Evolutionary conservation across 495 filamentous ascomycete species (phyloP).

Genomic region (Aspergillus biplanus): DNA sequence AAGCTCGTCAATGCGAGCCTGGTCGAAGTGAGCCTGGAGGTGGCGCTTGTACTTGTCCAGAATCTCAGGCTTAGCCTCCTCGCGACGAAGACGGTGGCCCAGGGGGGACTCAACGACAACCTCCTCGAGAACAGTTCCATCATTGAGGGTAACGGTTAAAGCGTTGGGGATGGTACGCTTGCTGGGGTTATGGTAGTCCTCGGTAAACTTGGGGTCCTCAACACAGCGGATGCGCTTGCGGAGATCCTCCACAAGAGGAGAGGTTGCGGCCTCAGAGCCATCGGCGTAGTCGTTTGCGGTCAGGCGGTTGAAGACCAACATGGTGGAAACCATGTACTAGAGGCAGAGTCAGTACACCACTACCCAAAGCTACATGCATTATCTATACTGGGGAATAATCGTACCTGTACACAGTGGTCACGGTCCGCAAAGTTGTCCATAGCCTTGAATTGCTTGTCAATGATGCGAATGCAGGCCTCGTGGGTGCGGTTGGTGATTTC

Average conservation of each 20-base stretch:
- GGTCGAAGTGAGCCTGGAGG: constrained; percentile 77
- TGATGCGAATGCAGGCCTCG: constrained; percentile 97
- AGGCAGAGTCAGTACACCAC: constrained; percentile 16
- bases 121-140: constrained; percentile 91
- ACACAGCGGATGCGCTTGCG: constrained; percentile 91
- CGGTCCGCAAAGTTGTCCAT: constrained; percentile 99
- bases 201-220: constrained; percentile 92
- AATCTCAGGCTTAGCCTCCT: constrained; percentile 97
- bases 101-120: constrained; percentile 93
- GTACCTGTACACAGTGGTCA: constrained; percentile 93
- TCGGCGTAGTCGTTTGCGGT: constrained; percentile 92
- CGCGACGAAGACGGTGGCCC: constrained; percentile 86
- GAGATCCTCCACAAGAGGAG: constrained; percentile 83
- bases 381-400: neutral
- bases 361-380: neutral
- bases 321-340: constrained; percentile 93
- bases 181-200: constrained; percentile 88
- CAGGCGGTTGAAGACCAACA: constrained; percentile 91
- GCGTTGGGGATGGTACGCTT: constrained; percentile 97
- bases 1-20: constrained; percentile 76
- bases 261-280: constrained; percentile 86
- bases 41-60: constrained; percentile 93
- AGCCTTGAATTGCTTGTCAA: constrained; percentile 99
- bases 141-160: constrained; percentile 88
- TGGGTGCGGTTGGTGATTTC: constrained; percentile 91